phyloP scores from a whole-genome alignment of 139 green algal genomes.

The Tetradesmus lagerheimii region DNA sequence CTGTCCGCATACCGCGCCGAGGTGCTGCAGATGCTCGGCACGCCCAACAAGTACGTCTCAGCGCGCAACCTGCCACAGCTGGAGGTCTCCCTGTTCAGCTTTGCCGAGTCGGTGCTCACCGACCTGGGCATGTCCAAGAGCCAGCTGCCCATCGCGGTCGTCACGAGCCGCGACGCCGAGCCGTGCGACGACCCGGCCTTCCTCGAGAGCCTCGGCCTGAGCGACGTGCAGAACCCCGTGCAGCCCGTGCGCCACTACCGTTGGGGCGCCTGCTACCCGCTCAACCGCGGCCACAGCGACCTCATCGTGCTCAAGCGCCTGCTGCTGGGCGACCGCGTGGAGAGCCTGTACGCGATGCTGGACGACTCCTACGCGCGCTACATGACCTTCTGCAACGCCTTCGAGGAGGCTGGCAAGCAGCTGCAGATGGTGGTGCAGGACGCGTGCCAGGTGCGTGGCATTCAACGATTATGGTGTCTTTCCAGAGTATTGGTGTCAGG shows the following conservation, averaged over 20 bases:
- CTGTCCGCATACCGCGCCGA: conserved; percentile 27
- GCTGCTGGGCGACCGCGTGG: conserved; percentile 41
- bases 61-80: conserved; percentile 27
- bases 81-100: conserved; percentile 33
- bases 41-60: conserved; percentile 15
- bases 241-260: conserved; percentile 22
- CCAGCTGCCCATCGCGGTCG: conserved; percentile 26
- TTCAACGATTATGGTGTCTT: no score
- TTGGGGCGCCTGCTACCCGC: conserved; percentile 37
- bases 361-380: conserved; percentile 42
- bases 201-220: conserved; percentile 25
- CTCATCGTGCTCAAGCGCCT: conserved; percentile 45
- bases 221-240: background rate
- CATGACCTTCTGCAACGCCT: conserved; percentile 39
- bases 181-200: conserved; percentile 12
- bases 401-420: conserved; percentile 42
- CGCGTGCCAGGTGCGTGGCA: background rate
- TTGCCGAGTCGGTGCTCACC: conserved; percentile 15
- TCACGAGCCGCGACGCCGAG: conserved; percentile 26
- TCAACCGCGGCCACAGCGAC: conserved; percentile 44
- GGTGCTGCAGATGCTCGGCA: conserved; percentile 15
- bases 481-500: no score
- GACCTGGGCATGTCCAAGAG: conserved; percentile 28
- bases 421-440: conserved; percentile 46
- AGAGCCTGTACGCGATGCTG: conserved; percentile 45